These are phyloP conservation scores for Caloboletus inedulis DNA, from an alignment of 1,284 basidiomycete genomes.

Conservation along the genomic window DNA sequence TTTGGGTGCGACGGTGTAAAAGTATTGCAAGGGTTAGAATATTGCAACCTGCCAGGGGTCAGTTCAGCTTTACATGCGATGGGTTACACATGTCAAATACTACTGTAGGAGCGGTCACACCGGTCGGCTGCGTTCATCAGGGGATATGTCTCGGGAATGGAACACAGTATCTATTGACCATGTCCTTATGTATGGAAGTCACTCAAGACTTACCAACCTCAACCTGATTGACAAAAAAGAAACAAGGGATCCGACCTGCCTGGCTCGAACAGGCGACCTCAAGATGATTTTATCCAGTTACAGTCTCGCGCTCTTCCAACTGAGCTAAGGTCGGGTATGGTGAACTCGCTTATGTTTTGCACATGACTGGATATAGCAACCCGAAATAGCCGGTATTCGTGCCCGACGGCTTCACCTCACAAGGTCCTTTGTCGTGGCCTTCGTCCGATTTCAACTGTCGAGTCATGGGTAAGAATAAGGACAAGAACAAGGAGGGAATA, in stretches of 20 bases:
- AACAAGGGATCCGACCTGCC: constrained; percentile 43
- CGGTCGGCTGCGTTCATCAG: not conserved
- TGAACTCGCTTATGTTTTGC: not conserved
- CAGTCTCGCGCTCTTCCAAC: constrained; percentile 41
- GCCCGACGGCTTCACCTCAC: not conserved
- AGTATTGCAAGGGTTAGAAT: not conserved
- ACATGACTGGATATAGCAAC: not conserved
- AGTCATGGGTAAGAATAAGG: constrained; percentile 59
- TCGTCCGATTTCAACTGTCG: not conserved
- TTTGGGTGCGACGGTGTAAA: constrained; percentile 19
- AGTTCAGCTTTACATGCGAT: not conserved
- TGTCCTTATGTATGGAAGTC: not conserved
- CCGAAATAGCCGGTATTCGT: not conserved
- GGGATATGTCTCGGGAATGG: not conserved
- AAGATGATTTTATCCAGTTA: constrained; percentile 42
- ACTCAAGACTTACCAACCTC: not conserved
- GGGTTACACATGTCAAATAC: not conserved
- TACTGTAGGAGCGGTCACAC: not conserved
- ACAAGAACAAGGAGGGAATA: constrained; percentile 52
- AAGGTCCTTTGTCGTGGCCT: not conserved
- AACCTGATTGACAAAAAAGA: not conserved
- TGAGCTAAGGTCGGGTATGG: constrained; percentile 35
- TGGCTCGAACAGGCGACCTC: constrained; percentile 58
- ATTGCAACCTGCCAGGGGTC: too few relatives aligned
- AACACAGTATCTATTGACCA: not conserved